Base-by-base conservation (phyloP, 495 filamentous ascomycete genomes). In the Hypoxylon crocopeplum region DNA sequence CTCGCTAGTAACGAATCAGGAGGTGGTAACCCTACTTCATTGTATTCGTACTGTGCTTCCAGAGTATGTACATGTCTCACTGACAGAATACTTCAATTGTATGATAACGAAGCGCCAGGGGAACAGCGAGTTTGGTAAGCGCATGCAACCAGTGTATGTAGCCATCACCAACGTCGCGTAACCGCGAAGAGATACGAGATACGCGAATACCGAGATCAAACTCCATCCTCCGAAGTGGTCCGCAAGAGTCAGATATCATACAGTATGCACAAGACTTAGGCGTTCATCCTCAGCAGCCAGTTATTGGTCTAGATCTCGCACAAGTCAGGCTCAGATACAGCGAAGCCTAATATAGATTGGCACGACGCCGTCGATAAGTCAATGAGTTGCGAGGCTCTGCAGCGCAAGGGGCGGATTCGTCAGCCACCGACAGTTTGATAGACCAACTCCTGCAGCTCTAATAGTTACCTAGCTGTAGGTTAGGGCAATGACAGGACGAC, bases 51-150 rank as follows among this genome's bases (percentile, higher is more conserved):
- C 47, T 51, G 51, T 54, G 24, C 32, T 34, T 11, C n/a, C 10
- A 10, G 25, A 29, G 5, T 44, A 16, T 33, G 13, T 24, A 21
- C 21, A 48, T 39, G 36, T 13, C 2, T 4, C 1, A 30, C 38
- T 22, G 19, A 24, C 21, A n/a, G 40, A 49, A 34, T 25, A 56
- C 32, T n/a, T 33, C 48, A 29, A 61, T 37, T 32, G 45, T 13
- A 40, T 53, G 59, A 63, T 63, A 63, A 63, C 53, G 48, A 63
- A 63, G 48, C 53, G 53, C 59, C 53, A 56, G 40, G 51, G 38
- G 41, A 46, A 27, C 27, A 13, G 5, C 40, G 15, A 56, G 40
- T 24, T 52, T 27, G 39, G 47, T 56, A 46, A 30, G 48, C 37
- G 38, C 30, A 61, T 48, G 45, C 32, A 49, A 48, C 37, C n/a